Base-by-base conservation (phyloP, 345 rosid genomes). In the Bretschneidera sinensis region DNA sequence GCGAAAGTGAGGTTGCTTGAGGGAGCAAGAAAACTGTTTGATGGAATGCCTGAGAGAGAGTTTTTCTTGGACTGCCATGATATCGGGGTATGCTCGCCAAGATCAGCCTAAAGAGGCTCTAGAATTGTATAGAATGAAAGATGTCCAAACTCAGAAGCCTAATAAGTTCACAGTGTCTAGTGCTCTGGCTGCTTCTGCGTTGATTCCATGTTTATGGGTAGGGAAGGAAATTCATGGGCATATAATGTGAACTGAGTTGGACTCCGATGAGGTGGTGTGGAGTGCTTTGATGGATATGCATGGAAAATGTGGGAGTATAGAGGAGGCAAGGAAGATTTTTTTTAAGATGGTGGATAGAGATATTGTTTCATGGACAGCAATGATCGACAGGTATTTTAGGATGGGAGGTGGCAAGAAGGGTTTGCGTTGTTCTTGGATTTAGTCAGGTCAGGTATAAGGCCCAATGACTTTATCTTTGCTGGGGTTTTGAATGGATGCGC, bases 211-310 rank as follows among this genome's bases (percentile, higher is more conserved):
- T 76, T 66, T 83, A 21, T 68, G 65, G 25, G 45, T 34, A 21
- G 98, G 98, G 48, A 86, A 71, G 64, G 98, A 92, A 73, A 79
- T 92, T 74, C 98, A 92, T 61, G 90, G 84, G 65, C 84, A 77
- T 62, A 76, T 88, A 5, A 75, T 69, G 43, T 68, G 95, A 68
- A 76, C 74, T 45, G 86, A 86, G 25, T 69, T 92, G 67, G 95
- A 81, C 58, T 86, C 88, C 1, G 96, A 92, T 71, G 89, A 86
- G 70, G 95, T 86, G 51, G 84, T 92, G 11, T 89, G 96, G 96
- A 86, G 95, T 74, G 85, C 91, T 34, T 79, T 89, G 66, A 78
- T 82, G 57, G 95, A 88, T 68, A 79, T 86, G 90, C 86, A 88
- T 64, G 96, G 92, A 0, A 89, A 88, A 82, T 92, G 95, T 62